A percentile compares a stretch with the other conserved stretches of the same genome.
Conservation (phyloP, 495 filamentous ascomycete species). For the Penicillium pulvis region DNA sequence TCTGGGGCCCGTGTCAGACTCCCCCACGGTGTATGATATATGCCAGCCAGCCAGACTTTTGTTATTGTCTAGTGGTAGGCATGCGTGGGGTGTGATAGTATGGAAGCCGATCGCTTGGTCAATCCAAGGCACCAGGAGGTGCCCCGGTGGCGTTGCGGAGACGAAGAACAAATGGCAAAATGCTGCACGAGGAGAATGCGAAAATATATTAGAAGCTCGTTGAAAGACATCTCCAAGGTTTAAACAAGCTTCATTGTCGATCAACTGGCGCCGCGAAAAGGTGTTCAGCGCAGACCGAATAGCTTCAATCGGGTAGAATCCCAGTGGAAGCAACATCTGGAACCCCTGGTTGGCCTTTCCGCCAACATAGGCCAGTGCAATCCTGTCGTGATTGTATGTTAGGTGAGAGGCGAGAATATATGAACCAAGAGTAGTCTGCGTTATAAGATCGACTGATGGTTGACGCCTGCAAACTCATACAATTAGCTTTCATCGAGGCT, state of each 20-base stretch:
- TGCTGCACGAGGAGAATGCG: slow-evolving; percentile 14
- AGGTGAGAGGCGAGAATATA: slow-evolving; percentile 20
- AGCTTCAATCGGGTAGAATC: slow-evolving; percentile 25
- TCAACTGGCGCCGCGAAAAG: slow-evolving; percentile 12
- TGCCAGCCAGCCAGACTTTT: slow-evolving; percentile 24
- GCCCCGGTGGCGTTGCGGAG: slow-evolving; percentile 14
- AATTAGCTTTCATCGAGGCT: background rate
- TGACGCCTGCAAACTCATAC: slow-evolving; percentile 5
- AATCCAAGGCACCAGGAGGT: slow-evolving; percentile 18
- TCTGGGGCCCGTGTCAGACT: slow-evolving; percentile 2
- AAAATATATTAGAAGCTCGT: slow-evolving; percentile 18
- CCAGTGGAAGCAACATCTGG: slow-evolving; percentile 24
- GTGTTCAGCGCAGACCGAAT: slow-evolving; percentile 14
- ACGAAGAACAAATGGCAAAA: slow-evolving; percentile 30
- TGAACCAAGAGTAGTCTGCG: slow-evolving; percentile 20
- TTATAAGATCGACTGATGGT: slow-evolving; percentile 16
- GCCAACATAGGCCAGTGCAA: slow-evolving; percentile 22
- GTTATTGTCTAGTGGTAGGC: slow-evolving; percentile 14
- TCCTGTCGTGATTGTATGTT: slow-evolving; percentile 18
- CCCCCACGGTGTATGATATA: slow-evolving; percentile 20
- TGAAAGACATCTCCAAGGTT: slow-evolving; percentile 17
- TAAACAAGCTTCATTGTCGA: background rate
- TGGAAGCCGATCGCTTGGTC: slow-evolving; percentile 30
- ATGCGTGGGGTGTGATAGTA: slow-evolving; percentile 24
- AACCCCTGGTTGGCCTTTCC: slow-evolving; percentile 9